Conservation (phyloP, 208 protist species). For the Wallacemonas collosoma region DNA sequence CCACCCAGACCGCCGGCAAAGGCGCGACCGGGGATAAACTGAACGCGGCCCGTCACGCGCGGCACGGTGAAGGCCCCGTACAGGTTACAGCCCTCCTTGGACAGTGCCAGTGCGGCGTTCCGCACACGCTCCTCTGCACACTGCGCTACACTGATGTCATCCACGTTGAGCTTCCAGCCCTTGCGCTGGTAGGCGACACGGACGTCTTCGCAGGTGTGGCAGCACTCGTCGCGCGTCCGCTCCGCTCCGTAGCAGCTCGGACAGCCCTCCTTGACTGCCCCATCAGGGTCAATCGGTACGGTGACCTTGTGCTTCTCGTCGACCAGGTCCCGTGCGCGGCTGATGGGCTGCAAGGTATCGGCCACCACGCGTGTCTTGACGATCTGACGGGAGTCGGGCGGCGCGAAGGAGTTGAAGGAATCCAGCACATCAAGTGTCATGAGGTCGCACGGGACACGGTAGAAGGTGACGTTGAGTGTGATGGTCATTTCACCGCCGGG, state of each 20-base stretch:
- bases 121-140: conserved; percentile 66
- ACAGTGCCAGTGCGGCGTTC: conserved; percentile 22
- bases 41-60: conserved; percentile 83
- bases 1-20: conserved; percentile 39
- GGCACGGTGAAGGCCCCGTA: conserved; percentile 62
- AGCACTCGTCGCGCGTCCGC: conserved; percentile 60
- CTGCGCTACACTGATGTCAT: conserved; percentile 66
- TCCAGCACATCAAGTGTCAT: conserved; percentile 77
- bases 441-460: conserved; percentile 74
- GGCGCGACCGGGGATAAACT: conserved; percentile 74
- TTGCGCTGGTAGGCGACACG: conserved; percentile 51
- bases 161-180: conserved; percentile 69
- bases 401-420: conserved; percentile 55
- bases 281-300: conserved; percentile 43
- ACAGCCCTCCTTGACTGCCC: conserved; percentile 65
- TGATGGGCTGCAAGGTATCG: conserved; percentile 36
- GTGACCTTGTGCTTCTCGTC: conserved; percentile 42
- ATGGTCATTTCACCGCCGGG: conserved; percentile 69
- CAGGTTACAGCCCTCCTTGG: conserved; percentile 82
- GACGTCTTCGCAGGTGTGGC: conserved; percentile 85
- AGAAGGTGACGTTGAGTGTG: conserved; percentile 76
- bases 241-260: conserved; percentile 85
- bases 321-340: conserved; percentile 39
- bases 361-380: conserved; percentile 61
- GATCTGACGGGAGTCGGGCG: conserved; percentile 33